These are phyloP conservation scores for Balansia obtecta DNA, from an alignment of 2,329 filamentous ascomycete genomes.

Conservation along the genomic window DNA sequence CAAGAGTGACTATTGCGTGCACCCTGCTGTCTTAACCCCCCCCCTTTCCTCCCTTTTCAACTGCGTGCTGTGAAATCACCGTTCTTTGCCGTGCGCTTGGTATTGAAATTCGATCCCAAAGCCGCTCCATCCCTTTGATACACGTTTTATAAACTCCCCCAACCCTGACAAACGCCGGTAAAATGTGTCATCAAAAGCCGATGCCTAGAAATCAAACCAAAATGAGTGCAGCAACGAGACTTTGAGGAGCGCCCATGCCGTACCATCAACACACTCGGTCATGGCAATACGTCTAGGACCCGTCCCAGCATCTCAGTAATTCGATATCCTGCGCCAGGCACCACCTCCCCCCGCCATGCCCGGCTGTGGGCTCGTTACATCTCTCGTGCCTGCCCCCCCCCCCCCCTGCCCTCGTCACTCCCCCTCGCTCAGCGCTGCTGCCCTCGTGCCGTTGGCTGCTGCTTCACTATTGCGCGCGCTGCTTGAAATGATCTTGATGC, in stretches of 20 bases:
- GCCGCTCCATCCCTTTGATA: slow-evolving; percentile 11
- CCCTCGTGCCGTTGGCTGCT: slow-evolving; percentile 24
- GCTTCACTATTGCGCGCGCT: slow-evolving; percentile 18
- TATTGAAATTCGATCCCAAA: slow-evolving; percentile 14
- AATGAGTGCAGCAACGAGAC: not conserved
- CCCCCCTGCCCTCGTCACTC: too few relatives aligned
- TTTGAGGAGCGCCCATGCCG: not conserved
- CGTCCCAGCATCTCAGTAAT: too few relatives aligned
- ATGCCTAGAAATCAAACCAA: not conserved
- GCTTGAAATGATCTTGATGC: slow-evolving; percentile 56
- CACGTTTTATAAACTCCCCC: slow-evolving; percentile 11
- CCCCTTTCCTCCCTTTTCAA: not conserved
- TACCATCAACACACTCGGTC: not conserved
- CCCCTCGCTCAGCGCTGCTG: slow-evolving; percentile 38
- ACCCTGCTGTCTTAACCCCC: not conserved
- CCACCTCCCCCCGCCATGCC: not conserved
- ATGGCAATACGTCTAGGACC: not conserved
- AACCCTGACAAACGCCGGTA: slow-evolving; percentile 13
- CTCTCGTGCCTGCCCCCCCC: not conserved
- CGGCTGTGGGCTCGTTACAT: not conserved
- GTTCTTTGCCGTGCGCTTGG: slow-evolving; percentile 11
- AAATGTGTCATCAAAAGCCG: slow-evolving; percentile 11
- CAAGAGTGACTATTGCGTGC: not conserved
- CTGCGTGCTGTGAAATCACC: not conserved
- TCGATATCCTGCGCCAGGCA: not conserved